phyloP scores from a whole-genome alignment of 1,284 basidiomycete species.

The Cutaneotrichosporon sp. region DNA sequence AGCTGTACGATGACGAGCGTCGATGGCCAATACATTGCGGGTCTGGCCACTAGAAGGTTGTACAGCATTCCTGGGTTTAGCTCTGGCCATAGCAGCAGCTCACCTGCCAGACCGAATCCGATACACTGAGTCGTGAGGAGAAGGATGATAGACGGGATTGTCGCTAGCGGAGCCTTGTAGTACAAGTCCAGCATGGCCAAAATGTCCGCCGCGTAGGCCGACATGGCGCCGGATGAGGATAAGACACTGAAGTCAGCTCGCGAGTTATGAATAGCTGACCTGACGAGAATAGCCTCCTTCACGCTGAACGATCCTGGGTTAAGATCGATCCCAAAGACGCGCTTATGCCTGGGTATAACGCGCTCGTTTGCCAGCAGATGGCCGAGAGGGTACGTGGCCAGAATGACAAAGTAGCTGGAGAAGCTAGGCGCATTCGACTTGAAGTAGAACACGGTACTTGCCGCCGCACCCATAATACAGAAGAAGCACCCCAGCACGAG shows the following conservation, averaged over 20 bases:
- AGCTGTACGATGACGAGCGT: constrained; percentile 52
- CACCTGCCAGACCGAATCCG: constrained; percentile 54
- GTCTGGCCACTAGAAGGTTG: constrained; percentile 44
- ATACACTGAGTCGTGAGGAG: constrained; percentile 55
- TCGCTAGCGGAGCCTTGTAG: constrained; percentile 46
- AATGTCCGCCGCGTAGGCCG: constrained; percentile 50
- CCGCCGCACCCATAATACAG: constrained; percentile 53
- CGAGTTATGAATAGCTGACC: constrained; percentile 19
- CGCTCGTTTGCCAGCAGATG: constrained; percentile 42
- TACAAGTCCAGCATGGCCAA: constrained; percentile 51
- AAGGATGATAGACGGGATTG: constrained; percentile 52
- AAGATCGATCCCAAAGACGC: constrained; percentile 42
- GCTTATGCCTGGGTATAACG: constrained; percentile 25
- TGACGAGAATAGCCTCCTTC: constrained; percentile 48
- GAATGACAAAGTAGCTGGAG: constrained; percentile 55
- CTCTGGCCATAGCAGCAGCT: constrained; percentile 1
- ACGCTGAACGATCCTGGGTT: constrained; percentile 54
- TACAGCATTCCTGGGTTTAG: constrained; percentile 42
- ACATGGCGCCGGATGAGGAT: constrained; percentile 49
- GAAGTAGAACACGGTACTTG: constrained; percentile 52
- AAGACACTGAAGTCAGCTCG: constrained; percentile 47
- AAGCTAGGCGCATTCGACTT: constrained; percentile 53
- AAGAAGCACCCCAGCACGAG: constrained; percentile 54
- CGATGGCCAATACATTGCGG: constrained; percentile 51
- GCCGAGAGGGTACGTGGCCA: constrained; percentile 52